Percentiles rank a stretch among this genome's conserved stretches.
phyloP scores from a whole-genome alignment of 805 yeast genomes.

The Wickerhamomyces silvicola region DNA sequence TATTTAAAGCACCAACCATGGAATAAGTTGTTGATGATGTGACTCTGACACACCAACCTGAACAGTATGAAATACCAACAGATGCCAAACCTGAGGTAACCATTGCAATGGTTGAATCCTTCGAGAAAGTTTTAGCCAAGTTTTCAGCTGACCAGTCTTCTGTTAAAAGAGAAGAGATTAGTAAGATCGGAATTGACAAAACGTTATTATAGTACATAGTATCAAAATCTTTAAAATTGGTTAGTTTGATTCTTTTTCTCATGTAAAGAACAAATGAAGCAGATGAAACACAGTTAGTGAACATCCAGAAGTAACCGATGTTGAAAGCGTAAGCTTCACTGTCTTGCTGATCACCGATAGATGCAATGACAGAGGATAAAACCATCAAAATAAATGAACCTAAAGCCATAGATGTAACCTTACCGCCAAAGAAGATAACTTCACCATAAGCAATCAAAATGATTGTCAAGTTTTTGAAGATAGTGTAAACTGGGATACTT shows the following conservation, averaged over 20 bases:
- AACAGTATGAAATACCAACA: conserved; percentile 96
- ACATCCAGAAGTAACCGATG: conserved; percentile 96
- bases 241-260: conserved; percentile 97
- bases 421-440: conserved; percentile 94
- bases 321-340: conserved; percentile 34
- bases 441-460: conserved; percentile 97
- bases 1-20: conserved; percentile 99
- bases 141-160: conserved; percentile 94
- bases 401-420: conserved; percentile 82
- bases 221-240: conserved; percentile 94
- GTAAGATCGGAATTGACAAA: conserved; percentile 83
- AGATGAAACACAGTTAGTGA: conserved; percentile 85
- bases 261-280: conserved; percentile 90
- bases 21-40: conserved; percentile 98
- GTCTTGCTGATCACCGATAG: conserved; percentile 66
- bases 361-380: conserved; percentile 91
- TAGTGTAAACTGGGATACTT: conserved; percentile 93
- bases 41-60: conserved; percentile 99
- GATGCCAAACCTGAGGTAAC: conserved; percentile 88
- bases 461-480: conserved; percentile 95
- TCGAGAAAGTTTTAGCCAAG: conserved; percentile 66
- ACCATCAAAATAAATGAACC: conserved; percentile 90
- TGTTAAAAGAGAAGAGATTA: conserved; percentile 63
- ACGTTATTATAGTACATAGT: conserved; percentile 98
- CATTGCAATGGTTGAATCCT: conserved; percentile 72